phyloP scores from a whole-genome alignment of 164 flowering plant genomes.

The Hamamelis virginiana region DNA sequence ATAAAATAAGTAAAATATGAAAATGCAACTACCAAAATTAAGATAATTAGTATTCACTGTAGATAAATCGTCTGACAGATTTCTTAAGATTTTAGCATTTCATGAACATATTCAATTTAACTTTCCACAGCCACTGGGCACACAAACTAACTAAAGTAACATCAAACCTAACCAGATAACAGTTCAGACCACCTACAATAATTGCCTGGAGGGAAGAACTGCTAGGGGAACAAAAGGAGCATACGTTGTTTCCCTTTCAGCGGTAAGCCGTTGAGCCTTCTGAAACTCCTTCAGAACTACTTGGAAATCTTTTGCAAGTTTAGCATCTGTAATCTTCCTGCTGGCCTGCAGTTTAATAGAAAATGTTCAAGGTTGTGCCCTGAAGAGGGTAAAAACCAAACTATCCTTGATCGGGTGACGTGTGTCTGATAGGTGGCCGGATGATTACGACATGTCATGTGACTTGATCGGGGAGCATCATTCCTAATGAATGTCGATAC shows the following conservation, averaged over 20 bases:
- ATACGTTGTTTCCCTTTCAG: slow-evolving; percentile 73
- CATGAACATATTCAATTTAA: neutral
- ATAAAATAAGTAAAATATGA: neutral
- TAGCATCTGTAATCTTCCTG: slow-evolving; percentile 74
- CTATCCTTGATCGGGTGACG: no score
- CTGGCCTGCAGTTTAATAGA: slow-evolving; percentile 38
- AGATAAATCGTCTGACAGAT: neutral
- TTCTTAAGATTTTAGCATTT: neutral
- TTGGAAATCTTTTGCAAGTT: slow-evolving; percentile 79
- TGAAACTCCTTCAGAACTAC: slow-evolving; percentile 68
- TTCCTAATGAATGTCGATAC: no score
- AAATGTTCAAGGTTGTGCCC: neutral
- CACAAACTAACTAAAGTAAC: neutral
- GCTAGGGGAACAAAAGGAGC: slow-evolving; percentile 58
- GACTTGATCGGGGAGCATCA: no score
- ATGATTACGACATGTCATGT: no score
- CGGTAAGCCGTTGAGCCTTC: slow-evolving; percentile 72
- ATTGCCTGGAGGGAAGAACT: slow-evolving; percentile 55
- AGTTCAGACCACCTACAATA: neutral
- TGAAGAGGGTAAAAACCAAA: no score
- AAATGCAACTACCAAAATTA: neutral
- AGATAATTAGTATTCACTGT: neutral
- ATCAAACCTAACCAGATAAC: neutral
- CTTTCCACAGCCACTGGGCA: neutral
- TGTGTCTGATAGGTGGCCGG: no score